A percentile compares a stretch with the other conserved stretches of the same genome.
Conservation (phyloP, 164 flowering plant genomes). For the Tetracentron sinense region DNA sequence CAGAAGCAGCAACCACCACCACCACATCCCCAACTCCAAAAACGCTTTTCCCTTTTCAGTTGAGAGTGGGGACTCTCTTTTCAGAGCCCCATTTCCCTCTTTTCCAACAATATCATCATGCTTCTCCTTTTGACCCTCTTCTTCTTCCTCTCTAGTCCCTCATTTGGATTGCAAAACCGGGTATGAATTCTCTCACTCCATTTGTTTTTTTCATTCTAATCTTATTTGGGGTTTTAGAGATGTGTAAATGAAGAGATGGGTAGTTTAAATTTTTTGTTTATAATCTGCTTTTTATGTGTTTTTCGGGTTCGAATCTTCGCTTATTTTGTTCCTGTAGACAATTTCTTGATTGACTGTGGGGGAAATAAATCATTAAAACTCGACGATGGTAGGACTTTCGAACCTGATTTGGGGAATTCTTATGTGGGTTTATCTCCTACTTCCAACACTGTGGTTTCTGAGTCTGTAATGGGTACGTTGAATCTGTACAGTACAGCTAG, state of each 20-base stretch:
- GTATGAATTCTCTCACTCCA: not conserved
- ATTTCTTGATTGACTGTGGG: constrained; percentile 37
- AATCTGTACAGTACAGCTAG: constrained; percentile 32
- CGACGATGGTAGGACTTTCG: constrained; percentile 30
- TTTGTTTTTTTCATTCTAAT: not conserved
- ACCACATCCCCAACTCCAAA: not conserved
- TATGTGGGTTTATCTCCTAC: constrained; percentile 24
- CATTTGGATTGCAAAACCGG: not conserved
- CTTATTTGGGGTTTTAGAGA: not conserved
- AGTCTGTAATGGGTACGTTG: not conserved
- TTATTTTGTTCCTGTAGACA: constrained; percentile 30
- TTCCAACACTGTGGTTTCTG: constrained; percentile 25
- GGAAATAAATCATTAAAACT: constrained; percentile 17
- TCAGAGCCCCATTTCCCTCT: not conserved
- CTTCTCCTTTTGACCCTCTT: not conserved
- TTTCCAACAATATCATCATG: not conserved
- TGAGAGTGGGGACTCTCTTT: not conserved
- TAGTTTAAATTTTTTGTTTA: constrained; percentile 1
- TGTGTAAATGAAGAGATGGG: constrained; percentile 22
- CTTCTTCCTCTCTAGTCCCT: not conserved
- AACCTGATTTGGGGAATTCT: constrained; percentile 28
- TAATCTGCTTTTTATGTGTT: constrained; percentile 6
- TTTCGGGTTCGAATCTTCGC: constrained; percentile 14
- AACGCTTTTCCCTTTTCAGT: constrained; percentile 4
- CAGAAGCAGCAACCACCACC: not conserved